Evolutionary conservation across 495 filamentous ascomycete species (phyloP).

Genomic region (Lophiotrema nucula): DNA sequence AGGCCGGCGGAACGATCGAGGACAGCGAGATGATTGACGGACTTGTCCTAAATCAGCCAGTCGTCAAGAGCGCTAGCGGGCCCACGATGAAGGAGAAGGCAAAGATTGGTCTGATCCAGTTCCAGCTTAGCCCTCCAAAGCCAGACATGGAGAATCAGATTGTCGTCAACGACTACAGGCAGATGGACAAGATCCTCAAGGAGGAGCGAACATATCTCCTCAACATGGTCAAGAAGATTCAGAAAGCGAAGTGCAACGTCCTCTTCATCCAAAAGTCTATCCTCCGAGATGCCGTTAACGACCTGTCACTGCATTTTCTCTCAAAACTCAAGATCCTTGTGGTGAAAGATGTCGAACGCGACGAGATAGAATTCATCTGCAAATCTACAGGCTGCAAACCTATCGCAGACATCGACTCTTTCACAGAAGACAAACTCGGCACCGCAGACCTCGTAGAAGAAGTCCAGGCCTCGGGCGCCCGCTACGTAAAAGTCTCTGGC

Average conservation of each 20-base stretch:
- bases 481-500: slow-evolving; percentile 91
- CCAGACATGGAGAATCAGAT: slow-evolving; percentile 99
- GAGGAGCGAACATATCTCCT: slow-evolving; percentile 97
- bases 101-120: slow-evolving; percentile 93
- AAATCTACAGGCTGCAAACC: slow-evolving; percentile 97
- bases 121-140: slow-evolving; percentile 96
- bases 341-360: slow-evolving; percentile 96
- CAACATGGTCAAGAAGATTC: slow-evolving; percentile 99
- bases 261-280: slow-evolving; percentile 98
- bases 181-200: slow-evolving; percentile 99
- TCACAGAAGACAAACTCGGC: slow-evolving; percentile 98
- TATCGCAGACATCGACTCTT: slow-evolving; percentile 96
- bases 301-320: slow-evolving; percentile 93
- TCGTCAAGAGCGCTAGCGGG: slow-evolving; percentile 90
- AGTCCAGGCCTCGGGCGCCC: slow-evolving; percentile 77
- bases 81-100: slow-evolving; percentile 96
- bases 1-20: slow-evolving; percentile 96
- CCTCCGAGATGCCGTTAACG: slow-evolving; percentile 94
- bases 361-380: slow-evolving; percentile 99
- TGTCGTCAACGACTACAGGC: slow-evolving; percentile 96
- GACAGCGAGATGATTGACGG: slow-evolving; percentile 97
- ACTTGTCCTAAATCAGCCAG: slow-evolving; percentile 84
- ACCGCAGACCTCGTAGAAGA: slow-evolving; percentile 95
- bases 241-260: slow-evolving; percentile 99
- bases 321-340: slow-evolving; percentile 93